These are phyloP conservation scores for Fonsecaea pugnacius DNA, from an alignment of 2,329 filamentous ascomycete genomes.

Conservation along the genomic window DNA sequence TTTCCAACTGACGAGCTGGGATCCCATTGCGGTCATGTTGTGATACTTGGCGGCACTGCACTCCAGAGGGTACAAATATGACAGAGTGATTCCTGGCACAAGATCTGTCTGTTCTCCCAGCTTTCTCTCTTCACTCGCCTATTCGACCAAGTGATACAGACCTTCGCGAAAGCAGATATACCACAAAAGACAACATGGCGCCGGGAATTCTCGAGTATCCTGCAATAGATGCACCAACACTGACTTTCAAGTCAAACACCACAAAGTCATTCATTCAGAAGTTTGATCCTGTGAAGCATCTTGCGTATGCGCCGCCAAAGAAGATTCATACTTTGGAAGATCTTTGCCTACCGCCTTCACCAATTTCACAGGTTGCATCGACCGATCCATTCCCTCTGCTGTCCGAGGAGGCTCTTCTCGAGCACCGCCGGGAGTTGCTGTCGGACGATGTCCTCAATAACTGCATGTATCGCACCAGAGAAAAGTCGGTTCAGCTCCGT, in stretches of 20 bases:
- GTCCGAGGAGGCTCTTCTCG: slow-evolving; percentile 60
- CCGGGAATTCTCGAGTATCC: slow-evolving; percentile 10
- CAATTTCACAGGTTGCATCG: slow-evolving; percentile 49
- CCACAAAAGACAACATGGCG: not conserved
- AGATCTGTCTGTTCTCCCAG: not conserved
- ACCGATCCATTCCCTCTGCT: slow-evolving; percentile 67
- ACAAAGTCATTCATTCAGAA: not conserved
- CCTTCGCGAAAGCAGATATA: not conserved
- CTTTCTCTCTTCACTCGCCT: no score
- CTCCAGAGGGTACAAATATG: not conserved
- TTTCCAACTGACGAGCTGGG: not conserved
- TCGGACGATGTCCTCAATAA: slow-evolving; percentile 59
- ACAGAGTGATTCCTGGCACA: not conserved
- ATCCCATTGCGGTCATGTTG: slow-evolving; percentile 3
- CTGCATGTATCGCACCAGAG: slow-evolving; percentile 60
- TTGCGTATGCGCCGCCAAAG: slow-evolving; percentile 16
- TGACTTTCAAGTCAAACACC: not conserved
- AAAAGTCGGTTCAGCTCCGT: slow-evolving; percentile 55
- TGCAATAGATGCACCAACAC: not conserved
- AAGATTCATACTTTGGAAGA: slow-evolving; percentile 24
- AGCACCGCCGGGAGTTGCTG: slow-evolving; percentile 64
- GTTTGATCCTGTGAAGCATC: slow-evolving; percentile 22
- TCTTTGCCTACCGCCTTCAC: slow-evolving; percentile 35
- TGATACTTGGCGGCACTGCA: not conserved
- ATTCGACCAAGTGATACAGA: not conserved